Base-by-base conservation (phyloP, 441 rosid genomes). In the Populus trichocarpa region DNA sequence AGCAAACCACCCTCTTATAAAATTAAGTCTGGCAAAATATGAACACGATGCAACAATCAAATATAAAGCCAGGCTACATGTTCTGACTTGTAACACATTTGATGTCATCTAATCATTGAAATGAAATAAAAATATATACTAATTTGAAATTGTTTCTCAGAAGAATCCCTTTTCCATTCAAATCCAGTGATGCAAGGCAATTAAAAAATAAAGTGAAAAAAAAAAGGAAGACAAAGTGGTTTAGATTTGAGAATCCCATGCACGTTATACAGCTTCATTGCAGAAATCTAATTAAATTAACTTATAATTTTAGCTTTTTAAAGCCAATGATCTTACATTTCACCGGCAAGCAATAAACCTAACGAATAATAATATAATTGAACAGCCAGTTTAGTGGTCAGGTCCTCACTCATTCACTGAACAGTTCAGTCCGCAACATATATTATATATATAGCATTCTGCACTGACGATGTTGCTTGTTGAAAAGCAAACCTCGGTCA, bases 371-470 rank as follows among this genome's bases (percentile, higher is more conserved):
- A 6, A 20, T 20, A 53, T 53, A 40, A 65, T 75, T 40, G 18
- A 38, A 28, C 33, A 1, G 46, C 8, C 33, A 12, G 38, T 32
- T 7, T 8, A 12, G 18, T 38, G 3, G 36, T 69, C 46, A 25
- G 73, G 9, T 13, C 11, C 33, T 64, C 57, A 28, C 67, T 65
- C 33, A 8, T 0, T 22, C 10, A 10, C 28, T 61, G 66, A 9
- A 3, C 14, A 46, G 53, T 4, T 40, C 25, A 59, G 66, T 23
- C 66, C 9, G 64, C 68, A 77, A 11, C 64, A 59, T 2, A n/a
- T n/a, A 53, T n/a, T 0, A 77, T 59, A n/a, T n/a, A 53, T 16
- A 1, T 79, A 50, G 80, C 75, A 71, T 71, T 8, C 77, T 74
- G 70, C 20, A 4, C 79, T 18, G 71, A 73, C 69, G 9, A 3